Conservation (phyloP, 768 basidiomycete species). For the Panellus pusillus region DNA sequence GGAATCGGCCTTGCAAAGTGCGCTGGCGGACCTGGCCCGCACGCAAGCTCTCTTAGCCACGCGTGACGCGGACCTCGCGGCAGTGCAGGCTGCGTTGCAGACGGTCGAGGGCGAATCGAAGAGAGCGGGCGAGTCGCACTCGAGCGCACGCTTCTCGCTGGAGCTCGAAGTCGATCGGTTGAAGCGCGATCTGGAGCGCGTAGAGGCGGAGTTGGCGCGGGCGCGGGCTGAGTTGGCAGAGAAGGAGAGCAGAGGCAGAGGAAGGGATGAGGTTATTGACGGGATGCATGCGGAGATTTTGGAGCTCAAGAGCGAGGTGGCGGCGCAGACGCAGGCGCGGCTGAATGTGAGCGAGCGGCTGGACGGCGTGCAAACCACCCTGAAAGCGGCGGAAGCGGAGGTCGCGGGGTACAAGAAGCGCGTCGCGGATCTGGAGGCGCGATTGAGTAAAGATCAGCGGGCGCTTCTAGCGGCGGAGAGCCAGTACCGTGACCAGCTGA, state of each 20-base stretch:
- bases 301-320: constrained; percentile 76
- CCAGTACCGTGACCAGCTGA: constrained; percentile 88
- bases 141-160: constrained; percentile 79
- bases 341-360: constrained; percentile 88
- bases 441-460: constrained; percentile 81
- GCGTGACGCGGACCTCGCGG: constrained; percentile 73
- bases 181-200: constrained; percentile 77
- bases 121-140: constrained; percentile 80
- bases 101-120: constrained; percentile 74
- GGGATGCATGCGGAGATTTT: constrained; percentile 76
- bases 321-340: constrained; percentile 83
- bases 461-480: constrained; percentile 67
- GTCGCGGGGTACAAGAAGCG: constrained; percentile 56
- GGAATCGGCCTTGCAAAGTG: constrained; percentile 63
- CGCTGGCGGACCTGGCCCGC: constrained; percentile 63
- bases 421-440: constrained; percentile 73
- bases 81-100: constrained; percentile 72
- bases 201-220: constrained; percentile 76
- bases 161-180: constrained; percentile 89
- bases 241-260: constrained; percentile 61
- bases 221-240: constrained; percentile 69
- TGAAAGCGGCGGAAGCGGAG: constrained; percentile 73
- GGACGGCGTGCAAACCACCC: constrained; percentile 60
- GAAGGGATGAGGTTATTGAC: constrained; percentile 73
- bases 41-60: constrained; percentile 63